phyloP scores from a whole-genome alignment of 2,329 filamentous ascomycete genomes.

The Talaromyces atroroseus region DNA sequence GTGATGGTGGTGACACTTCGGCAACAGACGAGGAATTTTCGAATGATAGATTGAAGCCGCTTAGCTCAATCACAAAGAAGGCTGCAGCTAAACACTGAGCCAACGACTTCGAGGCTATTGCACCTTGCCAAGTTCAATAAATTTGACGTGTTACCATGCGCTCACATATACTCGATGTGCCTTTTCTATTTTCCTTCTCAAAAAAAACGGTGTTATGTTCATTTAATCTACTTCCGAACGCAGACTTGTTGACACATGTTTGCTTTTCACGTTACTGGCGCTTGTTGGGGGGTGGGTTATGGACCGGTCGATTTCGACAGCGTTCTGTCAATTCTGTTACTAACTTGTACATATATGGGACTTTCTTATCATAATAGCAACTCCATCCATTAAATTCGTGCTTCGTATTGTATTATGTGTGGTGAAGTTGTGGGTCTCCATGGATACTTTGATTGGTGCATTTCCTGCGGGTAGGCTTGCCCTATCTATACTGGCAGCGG shows the following conservation, averaged over 20 bases:
- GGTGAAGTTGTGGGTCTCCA: too few species aligned
- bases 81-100: neutral
- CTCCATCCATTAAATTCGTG: neutral
- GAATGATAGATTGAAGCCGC: neutral
- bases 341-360: neutral
- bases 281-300: neutral
- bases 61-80: conserved; percentile 16
- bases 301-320: neutral
- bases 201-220: neutral
- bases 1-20: conserved; percentile 28
- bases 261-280: neutral
- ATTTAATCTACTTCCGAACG: neutral
- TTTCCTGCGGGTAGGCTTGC: too few species aligned
- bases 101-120: neutral
- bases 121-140: too few species aligned
- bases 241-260: neutral
- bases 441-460: too few species aligned
- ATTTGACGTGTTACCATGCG: too few species aligned
- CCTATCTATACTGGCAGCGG: too few species aligned
- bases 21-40: conserved; percentile 30
- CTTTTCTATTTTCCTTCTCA: neutral
- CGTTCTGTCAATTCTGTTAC: neutral
- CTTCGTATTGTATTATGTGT: too few species aligned
- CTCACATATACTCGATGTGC: neutral
- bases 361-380: neutral